These are phyloP conservation scores for Didymella glomerata DNA, from an alignment of 2,329 filamentous ascomycete genomes.

Conservation along the genomic window DNA sequence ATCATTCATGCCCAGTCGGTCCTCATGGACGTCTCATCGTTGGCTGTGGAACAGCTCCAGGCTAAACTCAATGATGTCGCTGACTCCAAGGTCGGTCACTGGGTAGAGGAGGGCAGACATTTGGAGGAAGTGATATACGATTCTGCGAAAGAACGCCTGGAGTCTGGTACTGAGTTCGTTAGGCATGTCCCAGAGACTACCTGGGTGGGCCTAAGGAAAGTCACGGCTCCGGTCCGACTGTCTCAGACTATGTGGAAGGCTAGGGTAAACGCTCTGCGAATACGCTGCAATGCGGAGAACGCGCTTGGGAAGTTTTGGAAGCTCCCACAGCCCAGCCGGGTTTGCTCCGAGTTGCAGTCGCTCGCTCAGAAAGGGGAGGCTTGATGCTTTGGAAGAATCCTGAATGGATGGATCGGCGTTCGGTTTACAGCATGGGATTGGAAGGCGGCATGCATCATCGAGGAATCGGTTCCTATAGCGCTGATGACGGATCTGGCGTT, in stretches of 20 bases:
- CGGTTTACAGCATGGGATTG: conserved; percentile 11
- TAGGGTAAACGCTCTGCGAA: conserved; percentile 41
- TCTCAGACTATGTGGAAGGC: conserved; percentile 41
- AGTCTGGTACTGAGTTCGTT: conserved; percentile 20
- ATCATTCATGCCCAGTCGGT: conserved; percentile 31
- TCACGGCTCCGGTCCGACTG: conserved; percentile 39
- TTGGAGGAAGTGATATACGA: conserved; percentile 11
- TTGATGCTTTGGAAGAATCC: not conserved
- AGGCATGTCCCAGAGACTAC: conserved; percentile 31
- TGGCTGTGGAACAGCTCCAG: conserved; percentile 25
- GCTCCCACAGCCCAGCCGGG: conserved; percentile 30
- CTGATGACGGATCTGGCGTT: conserved; percentile 11
- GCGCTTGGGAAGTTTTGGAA: conserved; percentile 29
- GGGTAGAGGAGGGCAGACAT: conserved; percentile 11
- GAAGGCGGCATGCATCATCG: conserved; percentile 17
- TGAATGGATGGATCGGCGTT: conserved; percentile 7
- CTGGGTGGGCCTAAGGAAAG: conserved; percentile 35
- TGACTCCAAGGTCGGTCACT: conserved; percentile 1
- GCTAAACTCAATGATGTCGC: conserved; percentile 3
- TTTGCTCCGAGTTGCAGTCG: conserved; percentile 24
- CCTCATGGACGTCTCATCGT: conserved; percentile 34
- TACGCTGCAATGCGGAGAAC: conserved; percentile 40
- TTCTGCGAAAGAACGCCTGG: conserved; percentile 21
- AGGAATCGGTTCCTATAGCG: not conserved
- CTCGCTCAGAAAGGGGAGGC: not conserved